Evolutionary conservation across 2,329 filamentous ascomycete species (phyloP).

Genomic region (Exophiala aquamarina): DNA sequence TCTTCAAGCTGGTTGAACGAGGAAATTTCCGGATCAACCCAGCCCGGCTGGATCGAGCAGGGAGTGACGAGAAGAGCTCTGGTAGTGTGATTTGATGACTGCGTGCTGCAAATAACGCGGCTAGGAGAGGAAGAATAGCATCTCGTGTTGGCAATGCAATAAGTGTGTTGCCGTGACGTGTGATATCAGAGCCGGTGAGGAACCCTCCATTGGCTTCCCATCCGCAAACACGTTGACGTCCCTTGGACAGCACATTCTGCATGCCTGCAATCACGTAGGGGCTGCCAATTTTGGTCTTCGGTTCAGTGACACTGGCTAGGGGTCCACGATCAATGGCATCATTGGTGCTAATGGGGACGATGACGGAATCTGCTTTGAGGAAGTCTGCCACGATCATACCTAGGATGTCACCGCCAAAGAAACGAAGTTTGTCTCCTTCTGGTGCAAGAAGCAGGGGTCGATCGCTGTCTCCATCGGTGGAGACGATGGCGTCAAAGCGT

Average conservation of each 20-base stretch:
- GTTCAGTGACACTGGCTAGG: slow-evolving; percentile 29
- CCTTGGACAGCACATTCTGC: slow-evolving; percentile 32
- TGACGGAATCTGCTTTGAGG: slow-evolving; percentile 31
- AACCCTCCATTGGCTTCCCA: slow-evolving; percentile 39
- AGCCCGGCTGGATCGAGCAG: slow-evolving; percentile 33
- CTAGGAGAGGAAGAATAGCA: slow-evolving; percentile 34
- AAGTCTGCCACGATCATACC: slow-evolving; percentile 37
- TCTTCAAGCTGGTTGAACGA: slow-evolving; percentile 33
- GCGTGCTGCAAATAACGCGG: slow-evolving; percentile 32
- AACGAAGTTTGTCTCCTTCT: slow-evolving; percentile 30
- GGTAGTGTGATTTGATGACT: slow-evolving; percentile 30
- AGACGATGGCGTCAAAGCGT: slow-evolving; percentile 33
- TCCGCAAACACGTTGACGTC: slow-evolving; percentile 31
- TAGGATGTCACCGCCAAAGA: slow-evolving; percentile 35
- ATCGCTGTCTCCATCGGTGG: slow-evolving; percentile 37
- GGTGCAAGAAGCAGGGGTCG: slow-evolving; percentile 34
- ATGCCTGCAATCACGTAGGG: slow-evolving; percentile 37
- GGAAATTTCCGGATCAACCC: slow-evolving; percentile 35
- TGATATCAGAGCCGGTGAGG: slow-evolving; percentile 34
- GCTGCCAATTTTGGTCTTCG: slow-evolving; percentile 37
- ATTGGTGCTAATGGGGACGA: slow-evolving; percentile 37
- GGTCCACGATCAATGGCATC: slow-evolving; percentile 35
- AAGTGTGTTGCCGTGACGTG: slow-evolving; percentile 30
- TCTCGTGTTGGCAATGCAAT: slow-evolving; percentile 35
- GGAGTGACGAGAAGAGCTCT: slow-evolving; percentile 32